A percentile compares a stretch with the other conserved stretches of the same genome.
Evolutionary conservation across 2,329 filamentous ascomycete genomes (phyloP).

Genomic region (Xylaria sp.): DNA sequence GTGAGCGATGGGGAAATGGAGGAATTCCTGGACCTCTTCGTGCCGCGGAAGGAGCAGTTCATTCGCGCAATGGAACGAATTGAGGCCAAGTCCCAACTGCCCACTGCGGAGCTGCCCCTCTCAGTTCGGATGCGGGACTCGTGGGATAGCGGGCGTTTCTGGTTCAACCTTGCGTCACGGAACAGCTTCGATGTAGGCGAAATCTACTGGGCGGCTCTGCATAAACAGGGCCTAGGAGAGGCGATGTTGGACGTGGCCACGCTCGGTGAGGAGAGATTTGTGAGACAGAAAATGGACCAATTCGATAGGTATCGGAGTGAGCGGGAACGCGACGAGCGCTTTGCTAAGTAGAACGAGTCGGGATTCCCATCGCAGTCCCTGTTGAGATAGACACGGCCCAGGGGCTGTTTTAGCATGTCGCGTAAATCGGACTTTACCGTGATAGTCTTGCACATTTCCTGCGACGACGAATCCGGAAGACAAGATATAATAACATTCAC

Average conservation of each 20-base stretch:
- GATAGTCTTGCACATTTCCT: too few relatives aligned
- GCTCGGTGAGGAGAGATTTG: too few relatives aligned
- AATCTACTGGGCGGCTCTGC: conserved; percentile 8
- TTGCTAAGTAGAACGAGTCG: too few relatives aligned
- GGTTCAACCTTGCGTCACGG: conserved; percentile 9
- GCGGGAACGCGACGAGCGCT: too few relatives aligned
- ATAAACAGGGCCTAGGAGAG: conserved; percentile 1
- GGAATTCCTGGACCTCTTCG: conserved; percentile 11
- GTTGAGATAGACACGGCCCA: too few relatives aligned
- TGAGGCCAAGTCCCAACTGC: conserved; percentile 2
- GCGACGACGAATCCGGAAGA: too few relatives aligned
- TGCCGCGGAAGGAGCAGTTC: conserved; percentile 16
- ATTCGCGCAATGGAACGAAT: conserved; percentile 11
- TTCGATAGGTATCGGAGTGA: too few relatives aligned
- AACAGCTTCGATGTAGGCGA: conserved; percentile 12
- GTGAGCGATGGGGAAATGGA: background rate
- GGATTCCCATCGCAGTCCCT: too few relatives aligned
- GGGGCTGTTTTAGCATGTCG: too few relatives aligned
- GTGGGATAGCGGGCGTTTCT: conserved; percentile 18
- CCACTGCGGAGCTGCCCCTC: conserved; percentile 1
- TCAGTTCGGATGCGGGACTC: conserved; percentile 14
- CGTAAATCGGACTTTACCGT: too few relatives aligned
- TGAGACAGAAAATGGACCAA: too few relatives aligned
- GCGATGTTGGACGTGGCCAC: background rate
- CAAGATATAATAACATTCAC: too few relatives aligned